phyloP scores from a whole-genome alignment of 352 stramenopile genomes.

The Pythium sukuiense region DNA sequence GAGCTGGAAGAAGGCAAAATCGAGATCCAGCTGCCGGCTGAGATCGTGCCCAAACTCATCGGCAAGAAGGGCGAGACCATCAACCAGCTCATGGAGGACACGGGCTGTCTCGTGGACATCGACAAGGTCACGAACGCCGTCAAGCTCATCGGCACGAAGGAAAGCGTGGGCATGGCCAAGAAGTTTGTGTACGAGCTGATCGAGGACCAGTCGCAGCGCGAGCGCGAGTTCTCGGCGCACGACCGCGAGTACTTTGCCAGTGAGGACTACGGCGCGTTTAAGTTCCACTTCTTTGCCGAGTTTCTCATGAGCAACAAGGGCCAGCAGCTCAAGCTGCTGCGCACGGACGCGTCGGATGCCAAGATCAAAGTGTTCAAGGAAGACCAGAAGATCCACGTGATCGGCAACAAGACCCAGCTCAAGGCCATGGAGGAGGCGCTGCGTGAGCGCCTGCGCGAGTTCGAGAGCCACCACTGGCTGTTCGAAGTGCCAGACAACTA shows the following conservation, averaged over 20 bases:
- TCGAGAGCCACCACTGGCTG: conserved; percentile 60
- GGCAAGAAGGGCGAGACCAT: conserved; percentile 85
- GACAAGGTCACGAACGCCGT: conserved; percentile 78
- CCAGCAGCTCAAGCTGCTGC: conserved; percentile 61
- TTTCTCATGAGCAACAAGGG: conserved; percentile 81
- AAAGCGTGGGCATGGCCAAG: conserved; percentile 55
- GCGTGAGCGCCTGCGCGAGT: conserved; percentile 50
- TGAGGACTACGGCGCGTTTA: conserved; percentile 44
- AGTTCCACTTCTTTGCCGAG: conserved; percentile 79
- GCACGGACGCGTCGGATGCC: conserved; percentile 53
- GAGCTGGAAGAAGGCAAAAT: conserved; percentile 53
- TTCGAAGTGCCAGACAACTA: conserved; percentile 57
- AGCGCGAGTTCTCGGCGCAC: conserved; percentile 48
- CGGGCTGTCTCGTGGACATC: conserved; percentile 70
- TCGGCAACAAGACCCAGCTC: conserved; percentile 72
- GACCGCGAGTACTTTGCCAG: conserved; percentile 44
- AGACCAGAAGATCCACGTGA: conserved; percentile 53
- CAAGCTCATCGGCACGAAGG: conserved; percentile 54
- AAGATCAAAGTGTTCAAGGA: conserved; percentile 75
- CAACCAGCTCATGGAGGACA: conserved; percentile 83
- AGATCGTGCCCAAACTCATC: conserved; percentile 83
- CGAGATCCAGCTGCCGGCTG: conserved; percentile 60
- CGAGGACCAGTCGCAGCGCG: conserved; percentile 57
- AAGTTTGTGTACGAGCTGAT: conserved; percentile 65
- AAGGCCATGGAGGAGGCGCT: conserved; percentile 62